These are phyloP conservation scores for bread wheat (Triticum aestivum) DNA, from an alignment of 176 grass and related monocot genomes.

Conservation along the genomic window IWGSC_CS_RefSeq_v2.1 NC_057802.1:424137590-424138089, in stretches of 20 bases:
- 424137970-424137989: conserved; percentile 17
- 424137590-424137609: conserved; percentile 33
- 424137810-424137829: conserved; percentile 46
- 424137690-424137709: not conserved
- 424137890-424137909: conserved; percentile 15
- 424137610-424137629: conserved; percentile 24
- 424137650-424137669: conserved; percentile 31
- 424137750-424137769: conserved; percentile 30
- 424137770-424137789: conserved; percentile 17
- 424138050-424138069: not conserved
- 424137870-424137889: not conserved
- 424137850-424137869: not conserved
- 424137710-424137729: not conserved
- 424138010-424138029: not conserved
- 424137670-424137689: not conserved
- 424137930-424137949: conserved; percentile 1
- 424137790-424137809: conserved; percentile 56
- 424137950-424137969: conserved; percentile 1
- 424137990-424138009: not conserved
- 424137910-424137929: conserved; percentile 21
- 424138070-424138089: not conserved
- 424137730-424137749: not conserved
- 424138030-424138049: not conserved
- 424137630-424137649: conserved; percentile 12
- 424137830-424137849: conserved; percentile 11